Evolutionary conservation across 2,329 filamentous ascomycete genomes (phyloP).

Genomic region (Akanthomyces muscarius): DNA sequence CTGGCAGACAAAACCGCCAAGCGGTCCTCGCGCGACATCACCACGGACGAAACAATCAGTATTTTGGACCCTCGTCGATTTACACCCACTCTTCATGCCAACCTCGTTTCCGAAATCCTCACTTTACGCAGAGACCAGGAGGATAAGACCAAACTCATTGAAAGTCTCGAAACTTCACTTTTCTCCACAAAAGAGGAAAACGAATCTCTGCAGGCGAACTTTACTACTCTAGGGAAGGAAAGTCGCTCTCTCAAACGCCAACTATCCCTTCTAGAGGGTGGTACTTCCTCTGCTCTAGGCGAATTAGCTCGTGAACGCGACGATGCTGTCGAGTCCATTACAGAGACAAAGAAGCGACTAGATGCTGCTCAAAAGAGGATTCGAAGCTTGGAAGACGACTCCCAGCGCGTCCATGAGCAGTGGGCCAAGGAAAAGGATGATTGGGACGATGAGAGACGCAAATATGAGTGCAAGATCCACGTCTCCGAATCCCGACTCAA

Average conservation of each 20-base stretch:
- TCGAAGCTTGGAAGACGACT: conserved; percentile 77
- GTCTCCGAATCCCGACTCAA: conserved; percentile 86
- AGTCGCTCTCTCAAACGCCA: conserved; percentile 78
- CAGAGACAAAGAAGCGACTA: conserved; percentile 72
- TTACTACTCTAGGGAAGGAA: conserved; percentile 68
- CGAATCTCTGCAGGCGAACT: conserved; percentile 60
- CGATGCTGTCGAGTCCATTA: conserved; percentile 66
- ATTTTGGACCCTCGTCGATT: conserved; percentile 87
- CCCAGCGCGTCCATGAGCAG: conserved; percentile 68
- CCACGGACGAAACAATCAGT: conserved; percentile 64
- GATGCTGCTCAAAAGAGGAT: conserved; percentile 75
- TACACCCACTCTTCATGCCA: conserved; percentile 91
- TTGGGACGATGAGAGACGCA: conserved; percentile 81
- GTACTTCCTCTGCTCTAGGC: conserved; percentile 78
- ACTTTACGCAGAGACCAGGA: conserved; percentile 84
- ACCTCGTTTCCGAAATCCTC: conserved; percentile 89
- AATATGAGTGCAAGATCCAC: conserved; percentile 78
- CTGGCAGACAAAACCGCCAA: conserved; percentile 42
- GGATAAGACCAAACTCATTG: conserved; percentile 81
- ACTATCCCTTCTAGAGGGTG: conserved; percentile 79
- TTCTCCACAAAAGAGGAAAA: conserved; percentile 70
- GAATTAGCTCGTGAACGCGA: conserved; percentile 84
- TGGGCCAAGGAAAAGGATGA: conserved; percentile 81
- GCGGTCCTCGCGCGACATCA: conserved; percentile 54
- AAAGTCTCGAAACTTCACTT: conserved; percentile 73